Evolutionary conservation across 495 filamentous ascomycete genomes (phyloP).

Genomic region (Neurospora sublineolata): DNA sequence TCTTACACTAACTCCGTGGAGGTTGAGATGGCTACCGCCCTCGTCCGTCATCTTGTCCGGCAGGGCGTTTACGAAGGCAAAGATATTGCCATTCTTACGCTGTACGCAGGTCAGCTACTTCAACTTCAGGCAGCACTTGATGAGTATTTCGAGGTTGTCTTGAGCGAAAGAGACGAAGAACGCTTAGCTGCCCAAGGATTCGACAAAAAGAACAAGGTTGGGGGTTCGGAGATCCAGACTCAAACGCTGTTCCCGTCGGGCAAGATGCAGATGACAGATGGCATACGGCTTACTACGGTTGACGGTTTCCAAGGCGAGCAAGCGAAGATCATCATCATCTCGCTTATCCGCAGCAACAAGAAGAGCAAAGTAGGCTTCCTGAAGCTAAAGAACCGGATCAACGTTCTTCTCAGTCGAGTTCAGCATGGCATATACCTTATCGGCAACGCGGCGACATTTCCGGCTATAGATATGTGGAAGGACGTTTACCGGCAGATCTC

Average conservation of each 20-base stretch:
- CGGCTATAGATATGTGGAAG: slow-evolving; percentile 55
- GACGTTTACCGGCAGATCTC: slow-evolving; percentile 48
- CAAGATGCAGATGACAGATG: slow-evolving; percentile 46
- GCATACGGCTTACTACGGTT: slow-evolving; percentile 63
- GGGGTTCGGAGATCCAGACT: no score
- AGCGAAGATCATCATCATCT: slow-evolving; percentile 72
- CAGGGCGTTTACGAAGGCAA: slow-evolving; percentile 51
- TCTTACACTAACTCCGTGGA: slow-evolving; percentile 62
- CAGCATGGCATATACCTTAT: slow-evolving; percentile 80
- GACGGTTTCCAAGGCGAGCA: slow-evolving; percentile 84
- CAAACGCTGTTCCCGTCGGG: neutral
- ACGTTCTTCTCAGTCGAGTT: slow-evolving; percentile 64
- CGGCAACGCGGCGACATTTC: slow-evolving; percentile 52
- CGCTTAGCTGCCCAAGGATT: slow-evolving; percentile 44
- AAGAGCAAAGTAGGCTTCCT: slow-evolving; percentile 59
- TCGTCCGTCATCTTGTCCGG: slow-evolving; percentile 61
- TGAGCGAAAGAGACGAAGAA: slow-evolving; percentile 57
- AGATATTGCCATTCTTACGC: slow-evolving; percentile 73
- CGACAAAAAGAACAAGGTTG: neutral
- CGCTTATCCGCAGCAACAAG: slow-evolving; percentile 63
- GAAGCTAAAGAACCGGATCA: slow-evolving; percentile 65
- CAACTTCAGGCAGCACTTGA: slow-evolving; percentile 43
- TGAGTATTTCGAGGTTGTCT: slow-evolving; percentile 44
- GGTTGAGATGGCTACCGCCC: slow-evolving; percentile 48
- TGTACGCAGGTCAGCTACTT: slow-evolving; percentile 62